Evolutionary conservation across 2,329 filamentous ascomycete genomes (phyloP), one percentile per base, ranked within the genome.

Genomic region (Xylariaceae sp.): DNA sequence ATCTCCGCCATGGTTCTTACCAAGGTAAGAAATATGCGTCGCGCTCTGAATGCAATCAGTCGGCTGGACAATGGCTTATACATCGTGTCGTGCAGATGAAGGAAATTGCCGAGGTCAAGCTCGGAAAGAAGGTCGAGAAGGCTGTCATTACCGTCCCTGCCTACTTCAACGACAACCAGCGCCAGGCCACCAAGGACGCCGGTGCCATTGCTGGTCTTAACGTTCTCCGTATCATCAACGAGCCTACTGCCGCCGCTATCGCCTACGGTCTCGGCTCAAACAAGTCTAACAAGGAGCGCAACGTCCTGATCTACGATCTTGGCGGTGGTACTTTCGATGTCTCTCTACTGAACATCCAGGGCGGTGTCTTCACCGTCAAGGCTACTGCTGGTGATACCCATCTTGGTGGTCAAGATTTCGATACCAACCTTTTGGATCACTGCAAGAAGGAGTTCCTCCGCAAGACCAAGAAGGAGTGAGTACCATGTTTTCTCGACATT

Each of bases 161-260:
- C 65, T 98, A 98, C 81, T 98, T 98, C 87, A 97, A 97, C 79
- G 92, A 98, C 82, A 95, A 94, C 78, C 92, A 98, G 78, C 85
- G 92, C 73, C 92, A 97, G 74, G 87, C 92, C 54, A 98, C 92
- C 73, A 97, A 97, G 83, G 92, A 97, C 64, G 92, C 92, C 54
- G 92, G 92, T 83, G 85, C 90, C 67, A 98, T 98, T 63, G 74
- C 90, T 61, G 92, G 90, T 58, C 83, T 98, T 50, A 96, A 97
- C 73, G 88, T 98, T 56, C 89, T 98, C 69, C 89, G 92, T 79
- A 97, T 98, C 74, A 97, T 98, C 75, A 98, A 98, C 81, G 92
- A 98, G 77, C 92, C 92, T 47, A 98, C 92, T 50, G 92, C 92
- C 56, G 92, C 92, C 48, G 92, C 92, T 59, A 97, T 97, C 60